These are phyloP conservation scores for Penicillium sp. DNA, from an alignment of 2,329 filamentous ascomycete species.

Conservation along the genomic window DNA sequence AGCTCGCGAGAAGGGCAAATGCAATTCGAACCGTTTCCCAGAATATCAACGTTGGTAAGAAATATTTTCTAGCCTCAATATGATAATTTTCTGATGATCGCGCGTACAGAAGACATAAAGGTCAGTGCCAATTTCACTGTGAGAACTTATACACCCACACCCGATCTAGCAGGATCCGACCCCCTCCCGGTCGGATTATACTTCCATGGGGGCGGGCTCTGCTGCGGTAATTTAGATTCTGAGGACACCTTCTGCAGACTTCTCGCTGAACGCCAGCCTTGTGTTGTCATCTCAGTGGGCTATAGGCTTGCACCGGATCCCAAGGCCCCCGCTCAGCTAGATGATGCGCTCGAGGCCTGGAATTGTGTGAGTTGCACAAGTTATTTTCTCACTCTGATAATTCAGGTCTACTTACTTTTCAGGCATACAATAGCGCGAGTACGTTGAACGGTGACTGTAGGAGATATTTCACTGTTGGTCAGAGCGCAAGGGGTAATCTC, in stretches of 20 bases:
- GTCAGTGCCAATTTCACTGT: neutral
- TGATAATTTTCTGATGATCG: neutral
- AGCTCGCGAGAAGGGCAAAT: neutral
- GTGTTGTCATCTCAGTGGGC: slow-evolving; percentile 40
- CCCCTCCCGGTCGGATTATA: slow-evolving; percentile 40
- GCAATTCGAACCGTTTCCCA: neutral
- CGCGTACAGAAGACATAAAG: neutral
- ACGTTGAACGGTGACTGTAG: slow-evolving; percentile 47
- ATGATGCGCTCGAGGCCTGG: slow-evolving; percentile 37
- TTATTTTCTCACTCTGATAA: slow-evolving; percentile 3
- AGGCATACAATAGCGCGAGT: slow-evolving; percentile 34
- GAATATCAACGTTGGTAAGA: neutral
- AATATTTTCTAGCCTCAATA: neutral
- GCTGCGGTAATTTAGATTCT: slow-evolving; percentile 40
- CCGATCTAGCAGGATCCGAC: neutral
- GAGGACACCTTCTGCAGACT: slow-evolving; percentile 42
- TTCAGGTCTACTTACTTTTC: slow-evolving; percentile 4
- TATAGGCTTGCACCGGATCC: slow-evolving; percentile 33
- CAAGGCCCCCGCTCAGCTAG: slow-evolving; percentile 34
- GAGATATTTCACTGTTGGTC: slow-evolving; percentile 46
- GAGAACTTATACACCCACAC: neutral
- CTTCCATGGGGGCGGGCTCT: slow-evolving; percentile 43
- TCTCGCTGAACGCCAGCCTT: slow-evolving; percentile 34
- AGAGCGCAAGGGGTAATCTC: slow-evolving; percentile 49
- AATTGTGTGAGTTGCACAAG: slow-evolving; percentile 36